Base-by-base conservation (phyloP, 768 basidiomycete genomes). In the Tulasnella sp. region DNA sequence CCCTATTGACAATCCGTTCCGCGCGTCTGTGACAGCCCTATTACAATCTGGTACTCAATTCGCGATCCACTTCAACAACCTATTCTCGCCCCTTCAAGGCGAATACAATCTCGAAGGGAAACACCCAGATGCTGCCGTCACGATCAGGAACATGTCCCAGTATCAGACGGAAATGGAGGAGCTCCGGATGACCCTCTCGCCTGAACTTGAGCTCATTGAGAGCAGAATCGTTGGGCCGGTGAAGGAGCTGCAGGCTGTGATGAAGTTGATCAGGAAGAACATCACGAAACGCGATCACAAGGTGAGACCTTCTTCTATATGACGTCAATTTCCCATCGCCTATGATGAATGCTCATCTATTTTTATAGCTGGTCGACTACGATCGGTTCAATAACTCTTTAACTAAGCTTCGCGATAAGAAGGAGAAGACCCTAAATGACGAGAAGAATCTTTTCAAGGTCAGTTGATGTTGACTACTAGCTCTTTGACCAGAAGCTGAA, bases 381-480 rank as follows among this genome's bases (percentile, higher is more conserved):
- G 96, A 99, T 74, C 85, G 96, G 51, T 88, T 82, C 77, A 98
- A 97, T 71, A 97, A 96, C 67, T 90, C 91, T 19, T 73, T 97
- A 64, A 92, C 85, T 59, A 98, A 99, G 72, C 76, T 98, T 60
- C 78, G 96, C 60, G 94, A 99, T 70, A 99, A 99, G 80, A 94
- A 97, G 73, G 94, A 99, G 68, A 99, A 97, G 73, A 84, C 87
- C 19, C 73, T 98, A 63, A 90, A 75, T 65, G 94, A 98, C 66
- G 94, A 98, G 77, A 96, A 97, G 79, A 90, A 93, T 67, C 68
- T 94, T 62, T 96, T 94, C 81, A 96, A 94, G 78, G 91, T 87
- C 59, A 15, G 74, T 70, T 24, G 22, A 8, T 29, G 27, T 17
- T 15, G 15, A 15, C 34, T 15, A 7, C 7, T 38, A 7, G 15